Base-by-base conservation (phyloP, 495 filamentous ascomycete species). In the Rhypophila decipiens region DNA sequence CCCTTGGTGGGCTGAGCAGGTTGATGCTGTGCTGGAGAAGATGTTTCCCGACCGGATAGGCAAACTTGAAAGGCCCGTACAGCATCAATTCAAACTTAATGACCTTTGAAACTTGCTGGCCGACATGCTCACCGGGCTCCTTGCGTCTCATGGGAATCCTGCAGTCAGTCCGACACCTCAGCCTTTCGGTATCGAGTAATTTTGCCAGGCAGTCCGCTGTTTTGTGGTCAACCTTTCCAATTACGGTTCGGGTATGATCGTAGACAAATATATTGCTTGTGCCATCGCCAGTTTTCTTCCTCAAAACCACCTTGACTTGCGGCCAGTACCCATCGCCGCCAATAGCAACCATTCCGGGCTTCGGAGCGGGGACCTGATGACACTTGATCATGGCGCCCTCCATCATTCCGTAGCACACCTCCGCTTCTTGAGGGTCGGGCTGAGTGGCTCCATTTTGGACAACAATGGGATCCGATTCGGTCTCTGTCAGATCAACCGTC, bases 371-470 rank as follows among this genome's bases (percentile, higher is more conserved):
- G 2, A 95, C 77, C 12, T 67, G 58, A 50, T 81, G 72, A 17
- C 86, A 83, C 33, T 84, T 83, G 47, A 95, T 69, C 42, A 67
- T 82, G 3, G 83, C 82, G 17, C 74, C 72, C 31, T 88, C 79
- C 17, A 96, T 58, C 61, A 82, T 84, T 7, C 93, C 93, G 59
- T 87, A 90, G 66, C 93, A 96, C 21, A 96, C 85, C 55, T 88
- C 82, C n/a, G n/a, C n/a, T 55, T 84, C 39, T 49, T 68, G 58
- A 21, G 56, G 70, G 19, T 59, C 34, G 22, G 71, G 19, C 45
- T 63, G 56, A 19, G 51, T 66, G 5, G 58, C 9, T 43, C 39
- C 68, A 50, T 10, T 64, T 61, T 39, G 78, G 37, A 42, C 43
- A n/a, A 76, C 60, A 2, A 77, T 40, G 12, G 83, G 70, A 31